These are phyloP conservation scores for Penicillium riverlandense DNA, from an alignment of 495 filamentous ascomycete species.

Conservation along the genomic window DNA sequence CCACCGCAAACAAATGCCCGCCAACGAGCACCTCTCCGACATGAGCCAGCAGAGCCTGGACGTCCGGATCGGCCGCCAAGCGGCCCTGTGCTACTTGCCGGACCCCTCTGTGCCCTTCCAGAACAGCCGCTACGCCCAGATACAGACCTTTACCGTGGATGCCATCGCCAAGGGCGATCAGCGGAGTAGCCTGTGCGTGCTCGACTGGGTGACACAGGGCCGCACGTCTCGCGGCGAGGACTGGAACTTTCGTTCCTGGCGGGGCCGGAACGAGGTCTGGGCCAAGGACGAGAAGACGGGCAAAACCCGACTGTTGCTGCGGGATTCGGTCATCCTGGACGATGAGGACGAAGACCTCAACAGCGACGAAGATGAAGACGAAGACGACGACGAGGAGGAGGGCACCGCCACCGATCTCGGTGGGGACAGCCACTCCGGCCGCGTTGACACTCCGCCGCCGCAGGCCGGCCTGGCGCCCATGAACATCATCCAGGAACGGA, in stretches of 20 bases:
- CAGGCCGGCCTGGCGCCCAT: constrained; percentile 16
- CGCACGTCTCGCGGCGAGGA: constrained; percentile 82
- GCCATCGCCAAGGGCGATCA: constrained; percentile 35
- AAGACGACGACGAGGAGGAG: constrained; percentile 11
- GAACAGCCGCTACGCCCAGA: constrained; percentile 72
- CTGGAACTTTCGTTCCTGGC: constrained; percentile 75
- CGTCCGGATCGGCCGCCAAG: constrained; percentile 51
- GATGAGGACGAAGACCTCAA: constrained; percentile 24
- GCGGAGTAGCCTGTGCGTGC: constrained; percentile 58
- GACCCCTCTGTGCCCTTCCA: constrained; percentile 90
- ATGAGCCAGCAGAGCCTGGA: constrained; percentile 63
- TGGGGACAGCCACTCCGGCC: constrained; percentile 8
- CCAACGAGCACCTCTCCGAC: constrained; percentile 21
- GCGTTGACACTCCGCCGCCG: constrained; percentile 8
- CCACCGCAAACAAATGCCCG: constrained; percentile 18
- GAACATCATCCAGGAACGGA: constrained; percentile 34
- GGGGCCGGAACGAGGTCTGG: constrained; percentile 84
- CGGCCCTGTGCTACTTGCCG: constrained; percentile 82
- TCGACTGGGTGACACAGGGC: constrained; percentile 91
- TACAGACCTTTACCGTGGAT: constrained; percentile 66
- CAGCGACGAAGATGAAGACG: constrained; percentile 30
- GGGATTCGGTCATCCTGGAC: constrained; percentile 76
- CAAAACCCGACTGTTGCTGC: constrained; percentile 58
- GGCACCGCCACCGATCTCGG: not conserved
- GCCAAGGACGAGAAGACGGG: constrained; percentile 24